Base-by-base conservation (phyloP, 306 rosid genomes). In the Begonia peltatifolia region DNA sequence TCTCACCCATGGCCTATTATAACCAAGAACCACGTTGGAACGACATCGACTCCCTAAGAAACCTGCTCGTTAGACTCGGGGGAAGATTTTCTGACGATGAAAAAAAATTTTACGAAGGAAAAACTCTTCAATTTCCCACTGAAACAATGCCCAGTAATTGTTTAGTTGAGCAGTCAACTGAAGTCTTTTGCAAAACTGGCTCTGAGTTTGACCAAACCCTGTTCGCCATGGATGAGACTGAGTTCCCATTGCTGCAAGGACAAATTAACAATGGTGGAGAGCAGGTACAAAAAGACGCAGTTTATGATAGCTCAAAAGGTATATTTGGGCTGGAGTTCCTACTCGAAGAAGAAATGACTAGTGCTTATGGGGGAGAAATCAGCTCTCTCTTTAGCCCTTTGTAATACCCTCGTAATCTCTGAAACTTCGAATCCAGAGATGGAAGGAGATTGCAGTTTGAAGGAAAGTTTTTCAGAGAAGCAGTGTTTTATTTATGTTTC, bases 51-150 rank as follows among this genome's bases (percentile, higher is more conserved):
- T 69, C 87, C 5, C 64, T 84, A 17, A 70, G 81, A 47, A 84
- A 59, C 25, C 30, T 81, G 12, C 79, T 84, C 5, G 58, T 71
- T 71, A 84, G 75, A 56, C 82, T 84, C 9, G 94, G 84, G 54
- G 94, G 86, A 15, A 74, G 76, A 54, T 80, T 81, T 72, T 58
- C 79, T 10, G 61, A 71, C 23, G 35, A 12, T 52, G 42, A 63
- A 43, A 59, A 43, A 59, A 46, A 22, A 41, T 18, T 10, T 36
- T 25, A 12, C 51, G 35, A 47, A 36, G 49, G 16, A 16, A 13
- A 1, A 7, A 10, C 2, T 20, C 12, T 22, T 51, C 55, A 51
- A n/a, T 18, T 59, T 20, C 41, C 55, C 4, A 14, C 44, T 13
- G 16, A 35, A 44, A 10, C 14, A 44, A 2, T 0, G 48, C 6